Evolutionary conservation across 305 asterid species (phyloP).

Genomic region (Nicotiana rustica): DNA sequence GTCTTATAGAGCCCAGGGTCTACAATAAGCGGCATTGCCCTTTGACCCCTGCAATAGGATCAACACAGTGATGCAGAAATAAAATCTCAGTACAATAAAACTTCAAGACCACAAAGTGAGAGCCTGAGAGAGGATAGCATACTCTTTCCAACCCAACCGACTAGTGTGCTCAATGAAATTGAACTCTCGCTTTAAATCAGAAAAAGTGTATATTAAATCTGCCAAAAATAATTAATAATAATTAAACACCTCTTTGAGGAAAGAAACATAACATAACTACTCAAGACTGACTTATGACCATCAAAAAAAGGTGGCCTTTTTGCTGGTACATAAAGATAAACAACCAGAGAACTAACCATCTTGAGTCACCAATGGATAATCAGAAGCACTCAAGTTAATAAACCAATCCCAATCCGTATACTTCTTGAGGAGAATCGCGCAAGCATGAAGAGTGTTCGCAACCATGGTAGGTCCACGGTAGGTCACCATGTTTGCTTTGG

Average conservation of each 20-base stretch:
- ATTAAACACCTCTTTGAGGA: background rate
- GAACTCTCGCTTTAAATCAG: slow-evolving; percentile 45
- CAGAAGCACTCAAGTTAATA: slow-evolving; percentile 96
- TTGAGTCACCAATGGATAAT: slow-evolving; percentile 97
- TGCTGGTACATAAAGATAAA: background rate
- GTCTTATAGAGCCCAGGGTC: slow-evolving; percentile 60
- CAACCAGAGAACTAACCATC: slow-evolving; percentile 69
- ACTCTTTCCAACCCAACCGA: slow-evolving; percentile 54
- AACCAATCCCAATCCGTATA: slow-evolving; percentile 95
- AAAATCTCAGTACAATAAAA: slow-evolving; percentile 10
- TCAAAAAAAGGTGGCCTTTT: background rate
- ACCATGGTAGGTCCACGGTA: slow-evolving; percentile 98
- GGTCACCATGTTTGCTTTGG: slow-evolving; percentile 87
- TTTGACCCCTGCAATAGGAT: slow-evolving; percentile 43
- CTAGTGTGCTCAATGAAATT: slow-evolving; percentile 56
- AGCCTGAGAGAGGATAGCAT: slow-evolving; percentile 31
- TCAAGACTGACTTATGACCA: slow-evolving; percentile 24
- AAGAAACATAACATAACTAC: background rate
- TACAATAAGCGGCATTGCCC: slow-evolving; percentile 59
- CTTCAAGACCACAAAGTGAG: slow-evolving; percentile 30
- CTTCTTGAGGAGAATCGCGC: slow-evolving; percentile 87
- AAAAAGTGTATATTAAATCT: slow-evolving; percentile 44
- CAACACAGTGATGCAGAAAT: slow-evolving; percentile 18
- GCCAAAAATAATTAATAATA: slow-evolving; percentile 5
- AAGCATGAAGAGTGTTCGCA: slow-evolving; percentile 91